Conservation (phyloP, 495 filamentous ascomycete genomes). For the Daldinia caldariorum region DNA sequence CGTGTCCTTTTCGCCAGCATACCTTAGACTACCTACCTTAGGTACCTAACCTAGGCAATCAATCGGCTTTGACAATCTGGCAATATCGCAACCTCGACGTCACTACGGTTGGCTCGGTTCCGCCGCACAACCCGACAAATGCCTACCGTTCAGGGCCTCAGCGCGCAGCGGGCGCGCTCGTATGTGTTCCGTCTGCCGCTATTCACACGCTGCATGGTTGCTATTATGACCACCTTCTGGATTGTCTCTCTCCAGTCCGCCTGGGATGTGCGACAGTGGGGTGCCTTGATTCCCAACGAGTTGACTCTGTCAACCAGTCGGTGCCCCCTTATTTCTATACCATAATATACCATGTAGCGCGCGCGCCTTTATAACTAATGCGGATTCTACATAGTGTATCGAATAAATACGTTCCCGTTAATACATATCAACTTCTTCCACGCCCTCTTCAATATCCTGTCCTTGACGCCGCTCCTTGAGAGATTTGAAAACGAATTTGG, state of each 20-base stretch:
- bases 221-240: slow-evolving; percentile 75
- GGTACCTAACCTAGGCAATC: no score
- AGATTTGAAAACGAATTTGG: slow-evolving; percentile 94
- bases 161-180: slow-evolving; percentile 57
- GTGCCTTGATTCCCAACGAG: slow-evolving; percentile 79
- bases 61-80: not conserved
- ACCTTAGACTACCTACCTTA: no score
- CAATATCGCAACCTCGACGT: slow-evolving; percentile 3
- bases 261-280: slow-evolving; percentile 77
- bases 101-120: slow-evolving; percentile 8
- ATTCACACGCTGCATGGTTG: slow-evolving; percentile 78
- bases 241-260: slow-evolving; percentile 69
- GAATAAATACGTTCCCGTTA: slow-evolving; percentile 90
- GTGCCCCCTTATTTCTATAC: slow-evolving; percentile 47
- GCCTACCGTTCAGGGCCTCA: slow-evolving; percentile 56
- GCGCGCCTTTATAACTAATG: slow-evolving; percentile 18
- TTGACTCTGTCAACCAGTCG: slow-evolving; percentile 77
- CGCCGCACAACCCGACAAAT: slow-evolving; percentile 33
- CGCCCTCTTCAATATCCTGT: slow-evolving; percentile 77
- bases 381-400: slow-evolving; percentile 72
- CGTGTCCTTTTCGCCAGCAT: not conserved
- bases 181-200: slow-evolving; percentile 89
- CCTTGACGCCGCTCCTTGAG: slow-evolving; percentile 84
- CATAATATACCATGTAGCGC: not conserved
- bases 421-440: slow-evolving; percentile 86